Evolutionary conservation across 1,284 basidiomycete species (phyloP).

Genomic region (Ganoderma multipileum): DNA sequence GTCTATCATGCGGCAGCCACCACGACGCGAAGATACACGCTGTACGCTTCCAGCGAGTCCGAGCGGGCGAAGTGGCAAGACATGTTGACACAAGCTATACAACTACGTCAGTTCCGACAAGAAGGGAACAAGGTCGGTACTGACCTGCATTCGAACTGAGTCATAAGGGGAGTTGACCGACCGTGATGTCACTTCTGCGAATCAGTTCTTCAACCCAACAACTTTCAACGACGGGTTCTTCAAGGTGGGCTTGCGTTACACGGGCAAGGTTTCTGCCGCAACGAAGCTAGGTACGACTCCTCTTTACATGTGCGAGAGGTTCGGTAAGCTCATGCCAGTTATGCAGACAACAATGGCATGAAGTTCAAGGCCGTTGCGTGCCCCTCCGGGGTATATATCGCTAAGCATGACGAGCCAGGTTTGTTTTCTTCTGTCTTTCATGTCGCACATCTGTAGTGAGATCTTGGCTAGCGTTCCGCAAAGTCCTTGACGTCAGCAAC

Average conservation of each 20-base stretch:
- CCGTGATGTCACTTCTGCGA: not conserved
- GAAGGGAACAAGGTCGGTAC: constrained; percentile 73
- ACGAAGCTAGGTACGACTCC: constrained; percentile 64
- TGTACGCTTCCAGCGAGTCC: constrained; percentile 67
- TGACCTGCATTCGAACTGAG: not conserved
- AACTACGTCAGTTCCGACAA: constrained; percentile 62
- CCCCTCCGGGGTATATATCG: constrained; percentile 70
- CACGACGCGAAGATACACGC: constrained; percentile 66
- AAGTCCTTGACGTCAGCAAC: constrained; percentile 56
- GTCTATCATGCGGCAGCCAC: constrained; percentile 72
- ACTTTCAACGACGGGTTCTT: constrained; percentile 68
- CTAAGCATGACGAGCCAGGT: constrained; percentile 57
- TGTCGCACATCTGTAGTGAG: not conserved
- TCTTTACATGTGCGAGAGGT: not conserved
- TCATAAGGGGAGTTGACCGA: not conserved
- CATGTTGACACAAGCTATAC: constrained; percentile 66
- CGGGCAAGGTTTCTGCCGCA: constrained; percentile 65
- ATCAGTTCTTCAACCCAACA: constrained; percentile 66
- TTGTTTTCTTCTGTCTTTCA: not conserved
- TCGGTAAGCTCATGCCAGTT: not conserved
- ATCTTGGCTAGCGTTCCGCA: constrained; percentile 57
- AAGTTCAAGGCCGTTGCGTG: constrained; percentile 69
- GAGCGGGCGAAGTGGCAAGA: constrained; percentile 67
- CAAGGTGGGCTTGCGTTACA: constrained; percentile 50
- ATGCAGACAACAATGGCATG: constrained; percentile 16